Evolutionary conservation across 768 basidiomycete species (phyloP), one percentile per base, ranked within the genome.

Genomic region (Termitomyces sp.): DNA sequence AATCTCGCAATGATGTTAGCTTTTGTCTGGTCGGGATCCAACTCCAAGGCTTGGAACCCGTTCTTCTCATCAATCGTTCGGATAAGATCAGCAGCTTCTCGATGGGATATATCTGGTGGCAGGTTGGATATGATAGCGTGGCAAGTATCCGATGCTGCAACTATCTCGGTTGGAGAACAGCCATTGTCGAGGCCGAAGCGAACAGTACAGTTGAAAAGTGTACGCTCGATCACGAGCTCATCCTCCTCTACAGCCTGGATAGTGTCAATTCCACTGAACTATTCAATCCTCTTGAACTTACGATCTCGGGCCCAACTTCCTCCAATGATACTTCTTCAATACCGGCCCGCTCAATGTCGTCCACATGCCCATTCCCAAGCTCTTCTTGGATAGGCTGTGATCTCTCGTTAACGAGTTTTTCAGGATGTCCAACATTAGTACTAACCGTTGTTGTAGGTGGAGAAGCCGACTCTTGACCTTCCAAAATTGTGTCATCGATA

Each of bases 41-140:
- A 42, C 10, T 62, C 57, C 21, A 69, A 38, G 12, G 64, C 63
- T 19, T 62, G 54, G 28, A 71, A 21, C 11, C 61, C 56, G 2
- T 66, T 61, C 15, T 62, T 54, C 17, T 74, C 57, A 19, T 73
- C 77, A 56, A 70, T 71, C 9, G 54, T 56, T 11, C 63, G 50
- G n/a, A 66, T 63, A 5, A 79, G 64, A 4, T 45, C 54, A n/a
- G 58, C 55, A 21, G 78, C 57, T 21, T 74, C 72, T 11, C 58
- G 46, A 38, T 62, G 53, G 30, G 67, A 49, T 26, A 68, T 55
- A 51, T 68, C 59, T 8, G 59, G 24, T 14, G 78, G 75, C 19
- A 83, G 61, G 51, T 77, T 75, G 14, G 70, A 70, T 9, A 83
- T 57, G 28, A 74, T 54, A 41, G 80, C 59, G 30, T 50, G 50